These are phyloP conservation scores for Amylostereum chailletii DNA, from an alignment of 1,284 basidiomycete genomes.

Conservation along the genomic window DNA sequence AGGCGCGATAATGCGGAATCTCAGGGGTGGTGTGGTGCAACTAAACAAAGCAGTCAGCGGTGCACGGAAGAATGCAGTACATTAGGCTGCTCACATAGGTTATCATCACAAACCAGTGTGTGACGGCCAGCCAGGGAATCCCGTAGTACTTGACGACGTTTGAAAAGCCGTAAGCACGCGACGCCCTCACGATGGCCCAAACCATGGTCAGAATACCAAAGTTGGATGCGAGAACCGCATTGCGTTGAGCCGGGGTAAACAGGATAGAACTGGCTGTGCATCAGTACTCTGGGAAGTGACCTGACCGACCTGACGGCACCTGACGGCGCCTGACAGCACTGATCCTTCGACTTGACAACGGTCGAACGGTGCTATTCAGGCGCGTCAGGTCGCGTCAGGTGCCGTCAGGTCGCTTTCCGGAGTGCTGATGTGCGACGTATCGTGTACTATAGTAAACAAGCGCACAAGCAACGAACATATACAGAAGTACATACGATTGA, in stretches of 20 bases:
- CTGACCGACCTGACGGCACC: too few species aligned
- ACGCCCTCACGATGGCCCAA: too few species aligned
- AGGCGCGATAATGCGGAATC: slow-evolving; percentile 49
- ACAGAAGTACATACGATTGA: slow-evolving; percentile 34
- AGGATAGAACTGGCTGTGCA: slow-evolving; percentile 45
- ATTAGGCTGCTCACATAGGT: slow-evolving; percentile 23
- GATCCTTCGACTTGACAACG: too few species aligned
- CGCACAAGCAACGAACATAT: neutral
- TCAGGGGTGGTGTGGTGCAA: slow-evolving; percentile 44
- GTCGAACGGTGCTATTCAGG: too few species aligned
- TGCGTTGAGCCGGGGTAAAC: slow-evolving; percentile 42
- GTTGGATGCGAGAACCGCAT: slow-evolving; percentile 46
- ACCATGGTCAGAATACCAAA: slow-evolving; percentile 42
- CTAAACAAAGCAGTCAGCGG: neutral
- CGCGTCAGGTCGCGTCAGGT: too few species aligned
- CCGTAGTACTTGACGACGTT: slow-evolving; percentile 45
- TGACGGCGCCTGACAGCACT: too few species aligned
- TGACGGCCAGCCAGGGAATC: slow-evolving; percentile 48
- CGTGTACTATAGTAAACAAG: neutral
- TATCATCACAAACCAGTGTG: slow-evolving; percentile 54
- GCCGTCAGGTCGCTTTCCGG: too few species aligned
- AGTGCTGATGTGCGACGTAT: slow-evolving; percentile 34
- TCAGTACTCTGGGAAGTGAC: too few species aligned
- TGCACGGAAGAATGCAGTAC: neutral
- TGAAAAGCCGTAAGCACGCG: slow-evolving; percentile 18